These are phyloP conservation scores for Ustilago bromivora DNA, from an alignment of 1,284 basidiomycete genomes.

Conservation along the genomic window DNA sequence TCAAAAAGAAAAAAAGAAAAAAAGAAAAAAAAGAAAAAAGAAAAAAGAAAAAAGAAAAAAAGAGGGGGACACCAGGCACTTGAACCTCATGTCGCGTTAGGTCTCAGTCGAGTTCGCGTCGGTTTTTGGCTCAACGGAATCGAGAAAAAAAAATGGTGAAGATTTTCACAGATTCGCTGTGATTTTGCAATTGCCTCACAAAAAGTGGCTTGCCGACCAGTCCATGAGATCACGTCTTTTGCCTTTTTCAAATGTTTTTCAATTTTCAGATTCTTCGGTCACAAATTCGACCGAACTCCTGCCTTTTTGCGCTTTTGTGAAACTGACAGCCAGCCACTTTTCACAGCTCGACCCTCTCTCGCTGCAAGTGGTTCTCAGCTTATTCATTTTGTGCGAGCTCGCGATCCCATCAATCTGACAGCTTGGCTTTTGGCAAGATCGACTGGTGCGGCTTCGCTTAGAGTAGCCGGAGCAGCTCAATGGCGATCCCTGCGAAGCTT, in stretches of 20 bases:
- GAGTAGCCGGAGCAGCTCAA: not conserved
- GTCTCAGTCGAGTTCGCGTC: conserved; percentile 7
- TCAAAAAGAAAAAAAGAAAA: not conserved
- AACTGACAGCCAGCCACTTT: not conserved
- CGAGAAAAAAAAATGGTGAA: not conserved
- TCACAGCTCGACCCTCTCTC: not conserved
- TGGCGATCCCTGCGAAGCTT: conserved; percentile 28
- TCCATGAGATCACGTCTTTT: conserved; percentile 1
- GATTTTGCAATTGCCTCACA: not conserved
- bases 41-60: too few species aligned
- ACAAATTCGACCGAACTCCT: conserved; percentile 7
- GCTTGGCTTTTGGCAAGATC: conserved; percentile 18
- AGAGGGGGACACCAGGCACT: conserved; percentile 17
- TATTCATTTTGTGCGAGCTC: conserved; percentile 7
- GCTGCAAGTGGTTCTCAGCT: not conserved
- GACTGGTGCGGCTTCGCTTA: conserved; percentile 26
- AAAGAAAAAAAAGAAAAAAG: too few species aligned
- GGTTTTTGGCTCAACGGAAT: not conserved
- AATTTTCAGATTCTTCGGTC: not conserved
- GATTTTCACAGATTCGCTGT: not conserved
- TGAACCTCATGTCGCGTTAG: conserved; percentile 1
- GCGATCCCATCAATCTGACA: conserved; percentile 13
- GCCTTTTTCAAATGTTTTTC: not conserved
- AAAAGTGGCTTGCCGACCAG: conserved; percentile 3
- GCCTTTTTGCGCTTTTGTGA: not conserved